Evolutionary conservation across 2,329 filamentous ascomycete species (phyloP).

Genomic region (Botrytis fragariae): DNA sequence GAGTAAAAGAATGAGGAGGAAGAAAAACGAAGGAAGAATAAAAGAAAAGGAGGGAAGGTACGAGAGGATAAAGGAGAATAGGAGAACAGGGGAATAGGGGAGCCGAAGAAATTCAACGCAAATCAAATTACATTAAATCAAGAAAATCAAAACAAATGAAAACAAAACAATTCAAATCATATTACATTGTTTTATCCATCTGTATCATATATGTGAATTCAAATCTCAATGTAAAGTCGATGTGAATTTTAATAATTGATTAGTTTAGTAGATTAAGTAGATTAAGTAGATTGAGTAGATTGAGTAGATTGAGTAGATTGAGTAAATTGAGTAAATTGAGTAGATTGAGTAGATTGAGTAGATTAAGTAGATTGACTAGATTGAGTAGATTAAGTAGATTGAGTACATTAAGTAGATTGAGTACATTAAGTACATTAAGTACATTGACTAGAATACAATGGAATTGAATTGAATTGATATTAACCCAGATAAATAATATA

Average conservation of each 20-base stretch:
- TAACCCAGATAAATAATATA: no score
- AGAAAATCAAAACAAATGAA: not conserved
- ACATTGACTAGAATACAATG: no score
- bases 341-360: no score
- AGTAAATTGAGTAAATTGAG: no score
- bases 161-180: not conserved
- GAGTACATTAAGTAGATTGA: no score
- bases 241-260: not conserved
- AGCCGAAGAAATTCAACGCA: not conserved
- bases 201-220: fast-evolving
- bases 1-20: not conserved
- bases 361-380: no score
- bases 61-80: not conserved
- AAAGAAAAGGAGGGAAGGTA: not conserved
- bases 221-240: fast-evolving
- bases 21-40: not conserved
- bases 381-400: no score
- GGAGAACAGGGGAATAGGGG: not conserved
- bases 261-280: no score
- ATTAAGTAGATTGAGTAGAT: no score
- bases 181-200: not conserved
- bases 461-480: no score
- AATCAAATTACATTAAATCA: not conserved
- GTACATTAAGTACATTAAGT: no score
- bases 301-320: no score